Evolutionary conservation across 2,329 filamentous ascomycete genomes (phyloP).

Genomic region (Neofusicoccum umdonicola): DNA sequence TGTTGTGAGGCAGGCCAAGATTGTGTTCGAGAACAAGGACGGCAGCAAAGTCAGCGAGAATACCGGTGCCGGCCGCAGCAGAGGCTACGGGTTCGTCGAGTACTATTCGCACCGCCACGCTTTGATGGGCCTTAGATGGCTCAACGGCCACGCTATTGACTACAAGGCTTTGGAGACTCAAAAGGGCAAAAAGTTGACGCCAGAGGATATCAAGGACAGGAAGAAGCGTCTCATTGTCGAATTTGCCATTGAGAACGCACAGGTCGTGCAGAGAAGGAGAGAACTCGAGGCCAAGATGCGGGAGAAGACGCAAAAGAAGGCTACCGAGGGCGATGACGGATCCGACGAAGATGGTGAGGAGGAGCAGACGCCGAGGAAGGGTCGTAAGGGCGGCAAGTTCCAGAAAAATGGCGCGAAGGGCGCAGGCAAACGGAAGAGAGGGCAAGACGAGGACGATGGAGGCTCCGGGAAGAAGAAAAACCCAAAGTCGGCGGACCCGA

Average conservation of each 20-base stretch:
- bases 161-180: conserved; percentile 50
- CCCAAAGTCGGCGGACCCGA: conserved; percentile 34
- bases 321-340: conserved; percentile 39
- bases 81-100: conserved; percentile 97
- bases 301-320: conserved; percentile 41
- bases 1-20: conserved; percentile 87
- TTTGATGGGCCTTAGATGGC: conserved; percentile 88
- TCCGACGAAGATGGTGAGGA: conserved; percentile 35
- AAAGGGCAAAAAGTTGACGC: conserved; percentile 37
- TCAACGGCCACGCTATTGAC: conserved; percentile 72
- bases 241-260: conserved; percentile 96
- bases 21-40: conserved; percentile 85
- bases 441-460: conserved; percentile 23
- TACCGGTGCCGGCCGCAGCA: conserved; percentile 74
- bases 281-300: conserved; percentile 60
- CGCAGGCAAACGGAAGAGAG: conserved; percentile 10
- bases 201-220: conserved; percentile 61
- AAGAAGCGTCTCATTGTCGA: conserved; percentile 91
- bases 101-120: conserved; percentile 92
- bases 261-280: conserved; percentile 80
- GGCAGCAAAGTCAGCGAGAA: conserved; percentile 80
- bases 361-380: conserved; percentile 30
- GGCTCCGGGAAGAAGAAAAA: conserved; percentile 32
- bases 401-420: neutral
- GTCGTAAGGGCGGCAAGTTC: conserved; percentile 6